Evolutionary conservation across 1,284 basidiomycete species (phyloP).

Genomic region (Tranzscheliella williamsii): DNA sequence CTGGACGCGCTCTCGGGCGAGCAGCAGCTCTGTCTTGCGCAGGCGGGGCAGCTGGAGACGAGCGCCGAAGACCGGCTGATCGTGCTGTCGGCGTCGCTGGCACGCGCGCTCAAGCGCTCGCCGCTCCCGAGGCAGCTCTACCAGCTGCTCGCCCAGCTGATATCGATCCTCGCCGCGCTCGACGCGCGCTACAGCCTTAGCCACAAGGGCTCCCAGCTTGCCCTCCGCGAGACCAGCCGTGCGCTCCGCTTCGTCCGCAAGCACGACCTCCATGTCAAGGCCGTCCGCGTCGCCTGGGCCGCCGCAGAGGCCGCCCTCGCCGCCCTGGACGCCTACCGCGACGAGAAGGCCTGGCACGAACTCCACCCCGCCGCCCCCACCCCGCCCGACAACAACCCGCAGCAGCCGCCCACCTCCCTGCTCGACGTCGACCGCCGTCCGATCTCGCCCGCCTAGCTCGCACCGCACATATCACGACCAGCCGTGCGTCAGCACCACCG

Average conservation of each 20-base stretch:
- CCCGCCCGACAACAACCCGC: too few relatives aligned
- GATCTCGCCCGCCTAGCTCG: too few relatives aligned
- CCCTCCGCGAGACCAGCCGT: slow-evolving; percentile 26
- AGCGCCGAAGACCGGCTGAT: slow-evolving; percentile 39
- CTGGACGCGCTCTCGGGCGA: slow-evolving; percentile 2
- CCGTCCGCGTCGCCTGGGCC: slow-evolving; percentile 33
- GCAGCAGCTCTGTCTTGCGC: slow-evolving; percentile 10
- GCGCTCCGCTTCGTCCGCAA: slow-evolving; percentile 32
- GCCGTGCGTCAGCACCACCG: too few relatives aligned
- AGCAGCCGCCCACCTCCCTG: too few relatives aligned
- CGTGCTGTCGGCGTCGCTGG: slow-evolving; percentile 33
- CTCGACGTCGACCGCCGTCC: too few relatives aligned
- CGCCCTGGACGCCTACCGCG: slow-evolving; percentile 41
- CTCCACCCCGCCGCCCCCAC: too few relatives aligned
- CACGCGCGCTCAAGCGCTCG: slow-evolving; percentile 36
- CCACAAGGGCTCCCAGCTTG: slow-evolving; percentile 33
- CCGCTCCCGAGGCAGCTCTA: slow-evolving; percentile 37
- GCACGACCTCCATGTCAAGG: slow-evolving; percentile 43
- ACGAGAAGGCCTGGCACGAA: slow-evolving; percentile 30
- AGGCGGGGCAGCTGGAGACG: slow-evolving; percentile 1
- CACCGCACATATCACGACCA: too few relatives aligned
- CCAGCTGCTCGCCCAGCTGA: slow-evolving; percentile 19
- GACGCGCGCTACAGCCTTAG: slow-evolving; percentile 19
- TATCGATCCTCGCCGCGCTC: slow-evolving; percentile 20
- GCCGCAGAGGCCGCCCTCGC: slow-evolving; percentile 40